A percentile compares a stretch with the other conserved stretches of the same genome.
These are phyloP conservation scores for Rhodosporidiobolus odoratus DNA, from an alignment of 768 basidiomycete genomes.

Conservation along the genomic window DNA sequence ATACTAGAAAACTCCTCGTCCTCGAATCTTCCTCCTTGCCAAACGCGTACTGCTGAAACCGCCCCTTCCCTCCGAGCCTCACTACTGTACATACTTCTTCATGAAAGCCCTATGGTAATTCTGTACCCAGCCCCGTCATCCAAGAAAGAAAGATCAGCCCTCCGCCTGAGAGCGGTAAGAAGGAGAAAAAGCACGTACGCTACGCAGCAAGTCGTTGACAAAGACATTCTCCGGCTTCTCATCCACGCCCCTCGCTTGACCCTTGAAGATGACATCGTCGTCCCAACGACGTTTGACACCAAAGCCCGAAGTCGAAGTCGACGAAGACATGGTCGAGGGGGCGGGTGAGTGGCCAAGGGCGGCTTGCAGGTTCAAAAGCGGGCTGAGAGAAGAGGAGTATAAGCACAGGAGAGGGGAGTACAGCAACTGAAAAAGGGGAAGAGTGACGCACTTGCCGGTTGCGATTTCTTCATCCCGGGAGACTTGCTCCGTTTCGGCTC, in stretches of 20 bases:
- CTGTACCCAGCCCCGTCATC: too few relatives aligned
- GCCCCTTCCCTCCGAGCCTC: too few relatives aligned
- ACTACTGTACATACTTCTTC: background rate
- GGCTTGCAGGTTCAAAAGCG: conserved; percentile 81
- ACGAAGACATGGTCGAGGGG: conserved; percentile 42
- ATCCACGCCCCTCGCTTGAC: conserved; percentile 75
- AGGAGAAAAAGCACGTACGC: conserved; percentile 42
- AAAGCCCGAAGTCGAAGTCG: conserved; percentile 20
- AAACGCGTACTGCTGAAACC: background rate
- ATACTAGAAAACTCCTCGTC: too few relatives aligned
- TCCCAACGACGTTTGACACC: conserved; percentile 42
- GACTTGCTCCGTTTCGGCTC: conserved; percentile 55
- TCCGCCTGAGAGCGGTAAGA: too few relatives aligned
- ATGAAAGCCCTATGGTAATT: background rate
- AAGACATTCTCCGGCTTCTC: conserved; percentile 66
- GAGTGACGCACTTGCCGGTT: conserved; percentile 49
- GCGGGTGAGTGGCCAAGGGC: conserved; percentile 69
- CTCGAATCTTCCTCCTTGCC: too few relatives aligned
- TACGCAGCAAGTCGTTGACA: conserved; percentile 89
- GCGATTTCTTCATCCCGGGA: conserved; percentile 77
- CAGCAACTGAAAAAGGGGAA: background rate
- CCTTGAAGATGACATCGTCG: conserved; percentile 93
- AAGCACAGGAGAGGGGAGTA: background rate
- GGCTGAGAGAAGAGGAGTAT: conserved; percentile 52
- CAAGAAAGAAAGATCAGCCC: background rate